phyloP scores from a whole-genome alignment of 139 green algal genomes.

The Tetradesmus obliquus region DNA sequence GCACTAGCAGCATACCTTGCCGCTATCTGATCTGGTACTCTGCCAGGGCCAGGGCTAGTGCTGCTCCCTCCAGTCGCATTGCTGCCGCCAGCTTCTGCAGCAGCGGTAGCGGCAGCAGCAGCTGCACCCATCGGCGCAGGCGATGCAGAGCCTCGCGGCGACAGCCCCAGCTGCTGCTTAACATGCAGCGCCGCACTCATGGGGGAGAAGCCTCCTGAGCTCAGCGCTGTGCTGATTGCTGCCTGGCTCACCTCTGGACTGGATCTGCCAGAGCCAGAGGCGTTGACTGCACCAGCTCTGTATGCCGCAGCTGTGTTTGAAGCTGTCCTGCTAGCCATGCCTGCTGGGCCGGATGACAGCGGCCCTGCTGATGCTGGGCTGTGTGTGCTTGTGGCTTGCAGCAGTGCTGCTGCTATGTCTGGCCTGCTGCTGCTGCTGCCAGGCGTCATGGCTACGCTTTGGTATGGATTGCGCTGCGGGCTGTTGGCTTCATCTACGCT shows the following conservation, averaged over 20 bases:
- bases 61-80: not conserved
- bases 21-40: not conserved
- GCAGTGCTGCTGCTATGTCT: not conserved
- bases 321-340: constrained; percentile 17
- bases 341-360: not conserved
- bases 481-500: not conserved
- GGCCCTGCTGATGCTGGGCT: not conserved
- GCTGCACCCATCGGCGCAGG: not conserved
- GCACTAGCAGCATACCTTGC: not conserved
- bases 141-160: not conserved
- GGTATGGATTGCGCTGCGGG: not conserved
- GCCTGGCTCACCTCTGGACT: not conserved
- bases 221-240: not conserved
- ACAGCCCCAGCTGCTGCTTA: constrained; percentile 10
- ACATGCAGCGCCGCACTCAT: constrained; percentile 36
- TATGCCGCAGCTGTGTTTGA: constrained; percentile 13
- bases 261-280: not conserved
- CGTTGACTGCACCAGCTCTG: not conserved
- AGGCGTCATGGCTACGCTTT: not conserved
- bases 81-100: not conserved
- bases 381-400: not conserved
- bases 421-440: not conserved
- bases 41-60: not conserved
- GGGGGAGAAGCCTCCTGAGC: not conserved
- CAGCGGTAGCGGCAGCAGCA: not conserved